Conservation (phyloP, 2,329 filamentous ascomycete species). For the Venturia asperata region DNA sequence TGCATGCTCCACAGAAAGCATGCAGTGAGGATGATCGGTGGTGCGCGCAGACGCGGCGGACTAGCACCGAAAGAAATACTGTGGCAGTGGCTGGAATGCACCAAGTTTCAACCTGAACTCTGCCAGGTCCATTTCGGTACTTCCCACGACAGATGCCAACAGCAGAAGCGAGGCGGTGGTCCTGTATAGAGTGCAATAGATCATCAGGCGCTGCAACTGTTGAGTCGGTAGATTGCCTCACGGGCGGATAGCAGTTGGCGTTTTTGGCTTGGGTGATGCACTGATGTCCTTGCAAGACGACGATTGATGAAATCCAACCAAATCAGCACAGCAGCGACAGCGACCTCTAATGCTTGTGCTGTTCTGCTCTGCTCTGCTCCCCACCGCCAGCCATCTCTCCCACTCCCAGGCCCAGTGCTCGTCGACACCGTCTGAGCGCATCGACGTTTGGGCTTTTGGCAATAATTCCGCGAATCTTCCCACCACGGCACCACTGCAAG, state of each 20-base stretch:
- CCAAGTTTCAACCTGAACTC: neutral
- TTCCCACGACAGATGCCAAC: neutral
- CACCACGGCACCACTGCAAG: neutral
- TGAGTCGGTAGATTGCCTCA: neutral
- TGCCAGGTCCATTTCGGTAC: neutral
- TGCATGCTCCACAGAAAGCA: neutral
- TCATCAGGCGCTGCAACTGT: neutral
- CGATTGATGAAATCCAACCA: slow-evolving; percentile 10
- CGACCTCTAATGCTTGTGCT: neutral
- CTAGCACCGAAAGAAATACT: neutral
- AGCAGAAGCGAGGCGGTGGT: neutral
- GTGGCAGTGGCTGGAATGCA: neutral
- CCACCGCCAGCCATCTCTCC: neutral
- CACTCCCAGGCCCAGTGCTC: neutral
- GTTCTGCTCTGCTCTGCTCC: neutral
- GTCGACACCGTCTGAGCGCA: neutral
- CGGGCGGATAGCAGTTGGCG: neutral
- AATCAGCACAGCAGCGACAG: neutral
- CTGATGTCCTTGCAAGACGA: slow-evolving; percentile 6
- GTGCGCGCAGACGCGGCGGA: neutral
- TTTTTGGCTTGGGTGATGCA: slow-evolving; percentile 6
- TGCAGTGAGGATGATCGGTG: neutral
- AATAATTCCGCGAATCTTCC: neutral
- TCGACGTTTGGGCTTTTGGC: neutral
- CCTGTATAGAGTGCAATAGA: neutral